Conservation (phyloP, 2,329 filamentous ascomycete species). For the Colletotrichum sp. region DNA sequence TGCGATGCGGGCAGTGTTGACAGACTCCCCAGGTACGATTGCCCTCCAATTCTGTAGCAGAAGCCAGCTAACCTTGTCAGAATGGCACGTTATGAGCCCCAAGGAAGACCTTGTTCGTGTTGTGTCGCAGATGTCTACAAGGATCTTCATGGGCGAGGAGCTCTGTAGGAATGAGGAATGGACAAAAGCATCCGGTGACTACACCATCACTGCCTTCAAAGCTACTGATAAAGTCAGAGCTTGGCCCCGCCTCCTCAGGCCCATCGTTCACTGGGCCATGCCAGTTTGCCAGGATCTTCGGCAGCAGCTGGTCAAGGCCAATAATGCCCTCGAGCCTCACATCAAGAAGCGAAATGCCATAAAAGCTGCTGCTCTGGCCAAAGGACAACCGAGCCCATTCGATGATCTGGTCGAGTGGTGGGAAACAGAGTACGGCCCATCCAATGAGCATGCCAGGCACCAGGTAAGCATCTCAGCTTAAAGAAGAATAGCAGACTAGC, state of each 20-base stretch:
- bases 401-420: conserved; percentile 26
- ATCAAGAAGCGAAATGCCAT: conserved; percentile 3
- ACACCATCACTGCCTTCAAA: neutral
- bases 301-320: neutral
- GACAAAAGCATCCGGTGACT: conserved; percentile 8
- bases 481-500: neutral
- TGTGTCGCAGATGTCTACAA: conserved; percentile 15
- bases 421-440: neutral
- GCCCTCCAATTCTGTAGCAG: neutral
- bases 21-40: neutral
- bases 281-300: conserved; percentile 10
- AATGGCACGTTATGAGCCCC: conserved; percentile 9
- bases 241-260: conserved; percentile 19
- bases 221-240: neutral
- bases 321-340: conserved; percentile 8
- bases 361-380: conserved; percentile 1
- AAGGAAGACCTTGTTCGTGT: neutral
- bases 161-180: conserved; percentile 20
- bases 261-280: conserved; percentile 21
- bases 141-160: conserved; percentile 23
- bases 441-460: conserved; percentile 32
- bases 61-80: neutral
- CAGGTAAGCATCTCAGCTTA: neutral
- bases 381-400: neutral
- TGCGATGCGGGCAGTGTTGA: neutral